Percentiles rank a stretch among this genome's conserved stretches.
Evolutionary conservation across 2,329 filamentous ascomycete species (phyloP).

Genomic region (Aspergillus arachidicola): DNA sequence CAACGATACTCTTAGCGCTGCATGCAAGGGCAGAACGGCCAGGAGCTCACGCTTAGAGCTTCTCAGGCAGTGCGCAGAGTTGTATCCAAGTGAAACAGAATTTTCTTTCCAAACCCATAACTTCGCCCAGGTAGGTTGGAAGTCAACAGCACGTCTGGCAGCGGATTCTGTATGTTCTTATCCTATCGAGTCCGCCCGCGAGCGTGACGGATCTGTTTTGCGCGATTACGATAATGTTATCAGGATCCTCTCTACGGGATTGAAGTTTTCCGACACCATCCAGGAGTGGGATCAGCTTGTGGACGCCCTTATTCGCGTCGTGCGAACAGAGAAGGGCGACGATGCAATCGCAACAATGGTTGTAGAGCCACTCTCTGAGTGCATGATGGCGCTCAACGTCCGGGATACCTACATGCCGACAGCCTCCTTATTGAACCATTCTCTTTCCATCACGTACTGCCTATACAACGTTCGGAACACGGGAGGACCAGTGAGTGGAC

Average conservation of each 20-base stretch:
- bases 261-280: constrained; percentile 29
- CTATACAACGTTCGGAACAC: constrained; percentile 7
- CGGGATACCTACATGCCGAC: constrained; percentile 38
- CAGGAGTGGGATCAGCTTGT: constrained; percentile 57
- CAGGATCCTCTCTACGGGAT: constrained; percentile 67
- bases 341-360: constrained; percentile 66
- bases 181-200: constrained; percentile 42
- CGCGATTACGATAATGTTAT: constrained; percentile 71
- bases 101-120: constrained; percentile 10
- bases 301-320: constrained; percentile 57
- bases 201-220: constrained; percentile 55
- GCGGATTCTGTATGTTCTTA: constrained; percentile 44
- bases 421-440: constrained; percentile 35
- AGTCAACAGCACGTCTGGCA: constrained; percentile 35
- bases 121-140: constrained; percentile 37
- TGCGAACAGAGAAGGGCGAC: constrained; percentile 67
- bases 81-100: constrained; percentile 23
- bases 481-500: background rate
- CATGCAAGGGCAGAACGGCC: constrained; percentile 37
- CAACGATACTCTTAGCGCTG: constrained; percentile 33
- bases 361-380: constrained; percentile 70
- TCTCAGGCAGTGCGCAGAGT: constrained; percentile 39
- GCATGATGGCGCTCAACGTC: constrained; percentile 40
- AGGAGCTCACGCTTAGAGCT: constrained; percentile 42
- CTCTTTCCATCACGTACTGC: constrained; percentile 37